Evolutionary conservation across 208 protist genomes (phyloP).

Genomic region (Leishmania martiniquensis): DNA sequence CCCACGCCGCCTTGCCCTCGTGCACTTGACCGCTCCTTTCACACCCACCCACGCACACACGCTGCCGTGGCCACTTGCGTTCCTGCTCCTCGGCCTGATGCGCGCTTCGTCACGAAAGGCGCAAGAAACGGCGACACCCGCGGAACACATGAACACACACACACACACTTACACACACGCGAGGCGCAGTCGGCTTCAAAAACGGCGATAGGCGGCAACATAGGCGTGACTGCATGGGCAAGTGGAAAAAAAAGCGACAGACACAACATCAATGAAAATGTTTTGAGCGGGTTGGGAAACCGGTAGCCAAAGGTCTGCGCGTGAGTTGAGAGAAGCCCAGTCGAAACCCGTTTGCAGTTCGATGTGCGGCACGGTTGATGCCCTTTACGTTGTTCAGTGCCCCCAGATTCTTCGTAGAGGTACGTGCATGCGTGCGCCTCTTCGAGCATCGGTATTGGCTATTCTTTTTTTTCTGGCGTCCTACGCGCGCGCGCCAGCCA

Average conservation of each 20-base stretch:
- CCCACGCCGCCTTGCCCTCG: no score
- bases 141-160: neutral
- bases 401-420: no score
- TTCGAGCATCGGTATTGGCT: no score
- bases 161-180: neutral
- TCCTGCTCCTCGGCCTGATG: neutral
- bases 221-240: neutral
- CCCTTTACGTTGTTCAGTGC: neutral
- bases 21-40: no score
- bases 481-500: neutral
- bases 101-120: neutral
- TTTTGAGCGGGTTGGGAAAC: neutral
- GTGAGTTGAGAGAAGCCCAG: conserved; percentile 4
- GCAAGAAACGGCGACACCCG: neutral
- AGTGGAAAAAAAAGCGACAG: neutral
- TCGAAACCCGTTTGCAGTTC: neutral
- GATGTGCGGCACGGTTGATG: neutral
- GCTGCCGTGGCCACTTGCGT: neutral
- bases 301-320: neutral
- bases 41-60: no score
- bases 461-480: no score
- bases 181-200: no score
- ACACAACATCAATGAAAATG: neutral
- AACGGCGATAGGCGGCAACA: no score
- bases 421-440: no score